Conservation (phyloP, 768 basidiomycete species). For the Mycena vitilis region DNA sequence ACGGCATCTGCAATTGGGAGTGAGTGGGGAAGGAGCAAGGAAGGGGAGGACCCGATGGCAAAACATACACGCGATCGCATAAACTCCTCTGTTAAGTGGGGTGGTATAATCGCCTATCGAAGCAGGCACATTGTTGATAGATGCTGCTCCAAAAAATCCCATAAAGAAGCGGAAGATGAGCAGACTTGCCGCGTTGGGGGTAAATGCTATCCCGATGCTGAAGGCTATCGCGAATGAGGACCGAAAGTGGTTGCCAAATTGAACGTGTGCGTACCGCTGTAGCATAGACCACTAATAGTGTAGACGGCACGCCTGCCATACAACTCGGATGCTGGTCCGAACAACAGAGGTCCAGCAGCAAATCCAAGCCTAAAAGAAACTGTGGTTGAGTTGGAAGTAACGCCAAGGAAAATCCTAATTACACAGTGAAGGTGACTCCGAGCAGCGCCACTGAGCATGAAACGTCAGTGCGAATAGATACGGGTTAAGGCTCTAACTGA, state of each 20-base stretch:
- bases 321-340: constrained; percentile 40
- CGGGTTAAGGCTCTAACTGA: background rate
- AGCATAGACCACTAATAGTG: constrained; percentile 1
- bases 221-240: constrained; percentile 12
- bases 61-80: constrained; percentile 30
- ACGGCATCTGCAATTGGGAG: constrained; percentile 20
- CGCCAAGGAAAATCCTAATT: background rate
- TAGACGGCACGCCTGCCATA: constrained; percentile 37
- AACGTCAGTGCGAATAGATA: background rate
- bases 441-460: constrained; percentile 20
- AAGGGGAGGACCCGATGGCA: background rate
- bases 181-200: constrained; percentile 23
- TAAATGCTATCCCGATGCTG: constrained; percentile 30
- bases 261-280: constrained; percentile 24
- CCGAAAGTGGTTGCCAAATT: background rate
- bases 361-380: constrained; percentile 26
- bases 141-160: constrained; percentile 28
- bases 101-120: constrained; percentile 32
- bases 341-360: constrained; percentile 33
- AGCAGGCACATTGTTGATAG: constrained; percentile 34
- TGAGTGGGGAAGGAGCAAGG: background rate
- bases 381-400: background rate
- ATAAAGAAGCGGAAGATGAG: constrained; percentile 34
- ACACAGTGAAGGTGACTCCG: constrained; percentile 27
- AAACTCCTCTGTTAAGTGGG: background rate